Evolutionary conservation across 1,284 basidiomycete genomes (phyloP).

Genomic region (Grifola frondosa): DNA sequence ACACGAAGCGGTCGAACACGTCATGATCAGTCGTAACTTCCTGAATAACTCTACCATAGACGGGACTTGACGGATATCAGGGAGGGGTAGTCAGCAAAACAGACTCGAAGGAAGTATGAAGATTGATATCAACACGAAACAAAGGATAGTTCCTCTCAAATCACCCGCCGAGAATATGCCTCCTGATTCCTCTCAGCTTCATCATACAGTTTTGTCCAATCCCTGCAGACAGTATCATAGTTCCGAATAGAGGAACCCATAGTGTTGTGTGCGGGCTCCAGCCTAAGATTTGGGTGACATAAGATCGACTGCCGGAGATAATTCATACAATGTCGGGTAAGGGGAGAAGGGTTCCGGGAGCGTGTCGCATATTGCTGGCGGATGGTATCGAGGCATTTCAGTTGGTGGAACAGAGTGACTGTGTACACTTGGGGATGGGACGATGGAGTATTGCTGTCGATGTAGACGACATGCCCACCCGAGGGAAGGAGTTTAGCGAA

Average conservation of each 20-base stretch:
- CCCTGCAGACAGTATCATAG: slow-evolving; percentile 1
- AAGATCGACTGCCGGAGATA: slow-evolving; percentile 14
- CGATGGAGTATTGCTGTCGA: no score
- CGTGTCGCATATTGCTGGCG: slow-evolving; percentile 6
- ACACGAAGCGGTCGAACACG: no score
- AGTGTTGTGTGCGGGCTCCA: slow-evolving; percentile 14
- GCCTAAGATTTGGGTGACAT: slow-evolving; percentile 6
- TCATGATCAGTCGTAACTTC: no score
- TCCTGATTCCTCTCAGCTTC: slow-evolving; percentile 14
- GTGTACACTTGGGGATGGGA: slow-evolving; percentile 14
- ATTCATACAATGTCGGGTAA: slow-evolving; percentile 14
- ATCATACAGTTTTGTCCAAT: slow-evolving; percentile 6
- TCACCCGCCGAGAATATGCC: no score
- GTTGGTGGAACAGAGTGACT: slow-evolving; percentile 20
- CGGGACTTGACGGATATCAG: no score
- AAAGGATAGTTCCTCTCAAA: no score
- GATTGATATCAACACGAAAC: no score
- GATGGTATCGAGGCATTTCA: slow-evolving; percentile 21
- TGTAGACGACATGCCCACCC: no score
- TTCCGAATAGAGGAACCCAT: slow-evolving; percentile 6
- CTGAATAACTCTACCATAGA: no score
- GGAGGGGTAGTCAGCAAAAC: no score
- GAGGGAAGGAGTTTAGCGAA: no score
- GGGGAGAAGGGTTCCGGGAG: background rate
- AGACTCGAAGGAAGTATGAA: no score